Conservation (phyloP, 1,139 yeast species). For the Debaryomyces singareniensis region DNA sequence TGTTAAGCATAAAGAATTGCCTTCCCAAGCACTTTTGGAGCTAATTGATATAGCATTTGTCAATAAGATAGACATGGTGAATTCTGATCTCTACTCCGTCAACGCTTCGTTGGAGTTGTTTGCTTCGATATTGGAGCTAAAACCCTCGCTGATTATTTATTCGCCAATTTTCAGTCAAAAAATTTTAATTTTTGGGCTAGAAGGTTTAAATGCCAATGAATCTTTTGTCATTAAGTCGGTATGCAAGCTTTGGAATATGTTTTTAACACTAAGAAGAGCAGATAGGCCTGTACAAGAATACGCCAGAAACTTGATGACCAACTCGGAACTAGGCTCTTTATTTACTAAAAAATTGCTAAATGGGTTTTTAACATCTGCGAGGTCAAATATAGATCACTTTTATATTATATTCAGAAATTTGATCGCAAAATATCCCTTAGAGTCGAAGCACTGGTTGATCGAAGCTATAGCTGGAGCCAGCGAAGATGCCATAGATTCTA, state of each 20-base stretch:
- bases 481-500: conserved; percentile 16
- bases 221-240: conserved; percentile 58
- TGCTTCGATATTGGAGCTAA: conserved; percentile 39
- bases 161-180: conserved; percentile 23
- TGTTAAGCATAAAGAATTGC: conserved; percentile 22
- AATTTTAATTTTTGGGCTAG: conserved; percentile 38
- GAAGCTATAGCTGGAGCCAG: conserved; percentile 18
- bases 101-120: conserved; percentile 39
- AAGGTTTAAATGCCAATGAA: conserved; percentile 50
- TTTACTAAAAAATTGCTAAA: conserved; percentile 25
- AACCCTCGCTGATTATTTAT: conserved; percentile 43
- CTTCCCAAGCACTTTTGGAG: conserved; percentile 20
- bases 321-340: conserved; percentile 29
- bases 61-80: conserved; percentile 27
- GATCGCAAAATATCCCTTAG: conserved; percentile 46
- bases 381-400: conserved; percentile 58
- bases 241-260: conserved; percentile 58
- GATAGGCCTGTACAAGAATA: conserved; percentile 38
- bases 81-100: conserved; percentile 48
- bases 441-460: conserved; percentile 42
- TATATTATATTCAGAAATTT: conserved; percentile 50
- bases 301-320: conserved; percentile 26
- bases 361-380: conserved; percentile 40
- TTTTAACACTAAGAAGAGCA: conserved; percentile 51
- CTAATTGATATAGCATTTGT: conserved; percentile 26